phyloP scores from a whole-genome alignment of 2,329 filamentous ascomycete species.

The Trichoderma sp. region DNA sequence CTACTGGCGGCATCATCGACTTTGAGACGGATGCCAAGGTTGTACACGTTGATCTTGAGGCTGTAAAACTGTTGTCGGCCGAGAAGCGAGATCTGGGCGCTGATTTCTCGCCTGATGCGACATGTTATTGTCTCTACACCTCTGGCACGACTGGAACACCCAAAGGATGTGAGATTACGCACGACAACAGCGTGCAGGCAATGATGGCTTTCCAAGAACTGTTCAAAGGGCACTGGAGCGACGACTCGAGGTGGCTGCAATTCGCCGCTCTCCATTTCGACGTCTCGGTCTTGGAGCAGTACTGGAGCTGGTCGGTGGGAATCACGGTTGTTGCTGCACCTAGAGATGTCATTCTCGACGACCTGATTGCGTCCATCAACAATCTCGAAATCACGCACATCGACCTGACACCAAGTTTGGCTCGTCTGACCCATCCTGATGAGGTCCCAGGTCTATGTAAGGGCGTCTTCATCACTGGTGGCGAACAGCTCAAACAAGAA shows the following conservation, averaged over 20 bases:
- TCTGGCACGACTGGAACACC: slow-evolving; percentile 85
- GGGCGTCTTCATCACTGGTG: slow-evolving; percentile 91
- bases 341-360: slow-evolving; percentile 81
- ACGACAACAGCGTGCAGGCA: slow-evolving; percentile 85
- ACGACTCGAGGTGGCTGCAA: slow-evolving; percentile 78
- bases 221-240: slow-evolving; percentile 74
- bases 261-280: slow-evolving; percentile 96
- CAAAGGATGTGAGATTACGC: slow-evolving; percentile 85
- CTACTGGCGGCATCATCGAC: slow-evolving; percentile 39
- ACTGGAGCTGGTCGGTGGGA: slow-evolving; percentile 92
- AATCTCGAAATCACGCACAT: slow-evolving; percentile 81
- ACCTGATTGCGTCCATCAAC: slow-evolving; percentile 73
- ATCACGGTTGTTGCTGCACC: slow-evolving; percentile 82
- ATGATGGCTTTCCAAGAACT: slow-evolving; percentile 83
- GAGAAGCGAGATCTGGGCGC: slow-evolving; percentile 23
- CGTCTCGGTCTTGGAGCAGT: slow-evolving; percentile 89
- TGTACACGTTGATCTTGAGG: slow-evolving; percentile 39
- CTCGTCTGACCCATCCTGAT: slow-evolving; percentile 73
- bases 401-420: slow-evolving; percentile 86
- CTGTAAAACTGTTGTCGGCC: slow-evolving; percentile 36
- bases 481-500: slow-evolving; percentile 84
- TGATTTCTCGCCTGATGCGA: slow-evolving; percentile 50
- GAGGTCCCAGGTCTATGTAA: slow-evolving; percentile 78
- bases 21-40: slow-evolving; percentile 41
- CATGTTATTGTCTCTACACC: slow-evolving; percentile 84